Percentiles rank a stretch among this genome's conserved stretches.
These are phyloP conservation scores for Trichoderma harzianum DNA, from an alignment of 2,329 filamentous ascomycete genomes.

Conservation along the genomic window DNA sequence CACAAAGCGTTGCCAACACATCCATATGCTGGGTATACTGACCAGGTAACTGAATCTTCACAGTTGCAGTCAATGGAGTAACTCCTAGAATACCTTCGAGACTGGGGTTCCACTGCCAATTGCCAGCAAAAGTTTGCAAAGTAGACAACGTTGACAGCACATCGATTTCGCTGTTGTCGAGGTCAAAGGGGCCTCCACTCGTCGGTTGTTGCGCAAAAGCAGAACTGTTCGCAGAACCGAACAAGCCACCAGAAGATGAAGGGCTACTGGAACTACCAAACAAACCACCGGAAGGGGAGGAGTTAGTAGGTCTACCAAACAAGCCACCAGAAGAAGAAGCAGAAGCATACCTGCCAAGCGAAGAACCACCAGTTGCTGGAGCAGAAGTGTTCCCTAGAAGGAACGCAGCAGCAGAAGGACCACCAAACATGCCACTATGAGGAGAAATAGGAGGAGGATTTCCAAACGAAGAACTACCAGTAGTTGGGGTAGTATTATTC, in stretches of 20 bases:
- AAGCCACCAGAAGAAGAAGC: background rate
- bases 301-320: background rate
- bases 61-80: background rate
- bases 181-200: background rate
- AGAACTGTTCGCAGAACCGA: background rate
- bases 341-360: background rate
- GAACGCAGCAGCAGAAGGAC: too few species aligned
- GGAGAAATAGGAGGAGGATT: too few species aligned
- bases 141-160: constrained; percentile 40
- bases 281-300: too few species aligned
- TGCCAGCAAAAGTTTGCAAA: constrained; percentile 44
- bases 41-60: constrained; percentile 9
- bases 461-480: too few species aligned
- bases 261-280: too few species aligned
- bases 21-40: constrained; percentile 13
- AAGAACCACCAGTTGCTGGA: background rate
- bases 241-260: background rate
- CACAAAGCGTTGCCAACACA: constrained; percentile 31
- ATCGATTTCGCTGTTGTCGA: background rate
- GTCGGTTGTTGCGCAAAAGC: background rate
- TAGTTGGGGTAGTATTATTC: background rate
- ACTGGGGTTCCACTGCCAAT: constrained; percentile 29
- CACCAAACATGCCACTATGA: too few species aligned
- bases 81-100: constrained; percentile 30
- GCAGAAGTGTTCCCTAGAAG: too few species aligned